phyloP scores from a whole-genome alignment of 768 basidiomycete genomes.

The Pleurotus tuoliensis region DNA sequence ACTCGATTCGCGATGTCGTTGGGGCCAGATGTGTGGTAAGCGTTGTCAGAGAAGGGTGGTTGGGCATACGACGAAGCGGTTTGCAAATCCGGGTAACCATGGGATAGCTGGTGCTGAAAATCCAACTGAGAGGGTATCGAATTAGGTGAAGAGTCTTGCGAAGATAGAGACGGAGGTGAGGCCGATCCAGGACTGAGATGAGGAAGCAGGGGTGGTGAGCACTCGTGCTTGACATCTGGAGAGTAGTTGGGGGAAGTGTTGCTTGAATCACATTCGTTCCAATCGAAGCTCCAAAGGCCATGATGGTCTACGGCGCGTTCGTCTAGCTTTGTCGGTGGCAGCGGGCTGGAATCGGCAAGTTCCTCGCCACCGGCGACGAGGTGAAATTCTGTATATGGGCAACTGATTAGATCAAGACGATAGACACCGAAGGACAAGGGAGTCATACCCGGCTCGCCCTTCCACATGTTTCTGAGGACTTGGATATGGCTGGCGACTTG shows the following conservation, averaged over 20 bases:
- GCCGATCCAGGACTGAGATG: slow-evolving; percentile 9
- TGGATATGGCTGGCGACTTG: slow-evolving; percentile 90
- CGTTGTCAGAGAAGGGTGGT: neutral
- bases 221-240: slow-evolving; percentile 40
- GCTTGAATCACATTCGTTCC: slow-evolving; percentile 37
- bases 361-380: slow-evolving; percentile 82
- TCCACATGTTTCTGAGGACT: slow-evolving; percentile 85
- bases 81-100: neutral
- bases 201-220: slow-evolving; percentile 30
- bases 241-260: slow-evolving; percentile 44
- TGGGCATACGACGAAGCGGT: neutral
- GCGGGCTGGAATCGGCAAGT: slow-evolving; percentile 44
- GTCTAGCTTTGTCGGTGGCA: slow-evolving; percentile 54
- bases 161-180: slow-evolving; percentile 15
- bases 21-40: slow-evolving; percentile 8
- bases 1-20: slow-evolving; percentile 24
- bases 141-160: slow-evolving; percentile 17
- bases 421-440: slow-evolving; percentile 9
- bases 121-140: slow-evolving; percentile 28
- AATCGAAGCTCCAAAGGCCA: slow-evolving; percentile 46
- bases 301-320: slow-evolving; percentile 29
- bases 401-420: slow-evolving; percentile 13
- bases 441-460: slow-evolving; percentile 65
- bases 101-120: slow-evolving; percentile 8
- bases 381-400: slow-evolving; percentile 52